Evolutionary conservation across 2,329 filamentous ascomycete genomes (phyloP), one percentile per base, ranked within the genome.

Genomic region (Didymella pinodella): DNA sequence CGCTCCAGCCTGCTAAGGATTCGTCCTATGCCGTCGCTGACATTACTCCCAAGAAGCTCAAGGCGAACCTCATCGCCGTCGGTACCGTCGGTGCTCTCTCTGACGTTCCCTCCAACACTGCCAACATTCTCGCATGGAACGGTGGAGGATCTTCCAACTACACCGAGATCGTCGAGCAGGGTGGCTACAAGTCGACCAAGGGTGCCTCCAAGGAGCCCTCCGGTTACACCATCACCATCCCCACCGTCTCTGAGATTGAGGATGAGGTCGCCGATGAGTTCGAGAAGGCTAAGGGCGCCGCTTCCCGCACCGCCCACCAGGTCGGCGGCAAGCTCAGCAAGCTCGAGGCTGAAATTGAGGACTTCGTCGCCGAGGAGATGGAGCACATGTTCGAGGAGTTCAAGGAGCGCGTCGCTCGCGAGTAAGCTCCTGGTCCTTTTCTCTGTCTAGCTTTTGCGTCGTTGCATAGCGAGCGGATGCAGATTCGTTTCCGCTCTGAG

Each of bases 101-200:
- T 68, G 93, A 96, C 72, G 89, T 99, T 51, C 94, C 94, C 66
- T 84, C 83, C 50, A 88, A 91, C 78, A 99, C 96, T 69, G 88
- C 88, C 78, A 99, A 99, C 87, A 85, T 97, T 76, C 92, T 99
- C 64, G 94, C 94, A 79, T 99, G 93, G 94, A 99, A 99, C 87
- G 95, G 96, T 77, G 96, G 93, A 82, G 95, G 95, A 75, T 90
- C 87, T 76, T 88, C 86, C 83, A 97, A 99, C 90, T 97, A 91
- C 87, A 86, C 86, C 62, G 84, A 90, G 71, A 97, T 97, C 73
- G 80, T 96, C 65, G 81, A 87, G 70, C 83, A 87, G 70, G 91
- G 92, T 73, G 83, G 86, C 73, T 94, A 93, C 84, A 84, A 85
- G 69, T 83, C 78, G 65, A 71, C 69, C 64, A 73, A 72, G 67